Evolutionary conservation across 148 eudicot genomes (phyloP).

Genomic region (Chenopodium berlandieri): DNA sequence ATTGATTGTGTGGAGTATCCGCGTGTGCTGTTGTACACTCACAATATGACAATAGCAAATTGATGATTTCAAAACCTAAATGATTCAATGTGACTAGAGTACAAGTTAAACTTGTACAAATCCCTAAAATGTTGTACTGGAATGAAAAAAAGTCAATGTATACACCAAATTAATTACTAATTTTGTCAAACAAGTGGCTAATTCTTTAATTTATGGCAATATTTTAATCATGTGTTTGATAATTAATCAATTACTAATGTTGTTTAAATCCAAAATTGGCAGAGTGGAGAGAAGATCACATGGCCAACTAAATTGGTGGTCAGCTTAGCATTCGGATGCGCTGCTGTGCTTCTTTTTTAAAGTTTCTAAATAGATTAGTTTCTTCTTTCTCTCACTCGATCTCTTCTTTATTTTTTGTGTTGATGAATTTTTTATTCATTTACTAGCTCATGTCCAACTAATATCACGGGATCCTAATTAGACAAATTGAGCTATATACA

Average conservation of each 20-base stretch:
- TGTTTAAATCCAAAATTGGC: slow-evolving; percentile 22
- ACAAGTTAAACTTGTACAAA: no score
- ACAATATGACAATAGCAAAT: no score
- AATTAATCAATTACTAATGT: background rate
- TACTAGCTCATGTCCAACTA: background rate
- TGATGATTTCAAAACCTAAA: no score
- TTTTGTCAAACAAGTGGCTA: background rate
- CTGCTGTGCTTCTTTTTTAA: slow-evolving; percentile 47
- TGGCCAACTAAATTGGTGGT: slow-evolving; percentile 41
- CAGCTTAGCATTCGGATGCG: slow-evolving; percentile 56
- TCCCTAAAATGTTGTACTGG: no score
- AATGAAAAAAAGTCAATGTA: no score
- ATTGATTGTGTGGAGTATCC: no score
- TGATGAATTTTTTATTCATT: slow-evolving; percentile 27
- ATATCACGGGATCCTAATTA: slow-evolving; percentile 11
- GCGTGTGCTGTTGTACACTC: no score
- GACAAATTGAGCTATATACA: background rate
- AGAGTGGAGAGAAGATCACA: slow-evolving; percentile 72
- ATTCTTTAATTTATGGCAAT: background rate
- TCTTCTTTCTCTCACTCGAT: background rate
- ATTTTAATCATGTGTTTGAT: background rate
- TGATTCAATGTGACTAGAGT: no score
- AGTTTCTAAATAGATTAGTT: background rate
- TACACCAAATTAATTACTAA: background rate
- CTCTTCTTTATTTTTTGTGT: background rate